phyloP scores from a whole-genome alignment of 257 asterid genomes.

The Leonotis leonurus region DNA sequence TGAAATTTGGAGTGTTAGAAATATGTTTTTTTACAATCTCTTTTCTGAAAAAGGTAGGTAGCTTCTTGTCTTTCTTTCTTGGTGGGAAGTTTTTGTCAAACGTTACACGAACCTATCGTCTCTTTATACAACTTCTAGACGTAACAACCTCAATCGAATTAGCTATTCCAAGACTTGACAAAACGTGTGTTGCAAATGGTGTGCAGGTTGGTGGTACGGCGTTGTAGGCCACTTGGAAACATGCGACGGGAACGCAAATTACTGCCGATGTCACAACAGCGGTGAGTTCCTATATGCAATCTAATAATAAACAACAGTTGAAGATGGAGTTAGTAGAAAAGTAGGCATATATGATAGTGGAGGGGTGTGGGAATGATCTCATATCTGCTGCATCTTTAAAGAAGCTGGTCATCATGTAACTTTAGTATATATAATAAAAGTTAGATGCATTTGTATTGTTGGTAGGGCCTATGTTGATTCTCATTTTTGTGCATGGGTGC shows the following conservation, averaged over 20 bases:
- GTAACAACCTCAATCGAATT: constrained; percentile 11
- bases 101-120: neutral
- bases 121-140: constrained; percentile 5
- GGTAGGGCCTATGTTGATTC: constrained; percentile 36
- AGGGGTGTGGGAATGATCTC: neutral
- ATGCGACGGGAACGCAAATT: constrained; percentile 54
- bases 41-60: neutral
- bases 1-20: neutral
- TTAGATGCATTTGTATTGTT: neutral
- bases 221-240: constrained; percentile 87
- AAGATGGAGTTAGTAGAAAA: neutral
- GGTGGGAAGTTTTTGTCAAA: constrained; percentile 20
- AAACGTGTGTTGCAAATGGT: constrained; percentile 19
- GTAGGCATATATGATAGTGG: neutral
- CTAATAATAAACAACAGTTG: neutral
- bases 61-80: neutral
- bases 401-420: neutral
- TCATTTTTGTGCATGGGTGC: constrained; percentile 37
- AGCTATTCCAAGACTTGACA: neutral
- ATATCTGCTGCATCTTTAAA: neutral
- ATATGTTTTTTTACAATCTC: neutral
- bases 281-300: constrained; percentile 41
- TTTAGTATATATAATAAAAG: neutral
- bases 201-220: constrained; percentile 97
- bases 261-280: constrained; percentile 65